Percentiles rank a stretch among this genome's conserved stretches.
Evolutionary conservation across 2,329 filamentous ascomycete species (phyloP).

Genomic region (Amesomyces nigricolor): DNA sequence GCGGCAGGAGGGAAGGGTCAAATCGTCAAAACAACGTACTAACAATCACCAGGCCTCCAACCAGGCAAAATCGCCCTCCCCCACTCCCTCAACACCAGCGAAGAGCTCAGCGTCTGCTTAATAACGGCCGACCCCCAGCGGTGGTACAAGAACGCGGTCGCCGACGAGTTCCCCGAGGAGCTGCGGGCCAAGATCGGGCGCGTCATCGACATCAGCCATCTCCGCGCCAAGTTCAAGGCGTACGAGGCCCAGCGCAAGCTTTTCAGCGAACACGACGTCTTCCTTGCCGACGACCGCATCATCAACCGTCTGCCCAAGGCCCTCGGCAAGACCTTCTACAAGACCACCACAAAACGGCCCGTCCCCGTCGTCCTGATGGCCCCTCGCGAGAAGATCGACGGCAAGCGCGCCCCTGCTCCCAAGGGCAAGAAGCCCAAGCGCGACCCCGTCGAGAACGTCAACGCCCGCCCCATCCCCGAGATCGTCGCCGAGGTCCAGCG

Average conservation of each 20-base stretch:
- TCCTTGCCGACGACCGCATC: conserved; percentile 87
- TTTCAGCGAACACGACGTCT: conserved; percentile 80
- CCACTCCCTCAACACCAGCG: conserved; percentile 64
- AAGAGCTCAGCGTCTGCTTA: conserved; percentile 69
- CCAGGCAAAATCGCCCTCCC: conserved; percentile 76
- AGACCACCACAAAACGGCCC: conserved; percentile 73
- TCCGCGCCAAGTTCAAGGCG: conserved; percentile 75
- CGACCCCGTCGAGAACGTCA: conserved; percentile 30
- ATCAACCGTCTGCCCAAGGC: conserved; percentile 65
- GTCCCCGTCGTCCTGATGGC: conserved; percentile 68
- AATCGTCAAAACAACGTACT: background rate
- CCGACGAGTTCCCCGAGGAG: conserved; percentile 60
- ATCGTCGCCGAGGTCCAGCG: conserved; percentile 77
- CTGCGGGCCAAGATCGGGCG: conserved; percentile 64
- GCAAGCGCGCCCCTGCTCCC: conserved; percentile 51
- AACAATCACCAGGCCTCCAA: conserved; percentile 49
- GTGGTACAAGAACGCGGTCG: conserved; percentile 81
- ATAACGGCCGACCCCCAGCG: conserved; percentile 68
- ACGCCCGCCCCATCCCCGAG: conserved; percentile 53
- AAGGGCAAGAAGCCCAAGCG: conserved; percentile 46
- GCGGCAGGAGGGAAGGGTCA: too few relatives aligned
- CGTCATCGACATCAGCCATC: conserved; percentile 76
- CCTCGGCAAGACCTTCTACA: conserved; percentile 91
- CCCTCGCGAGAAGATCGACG: conserved; percentile 56
- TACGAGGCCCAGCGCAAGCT: conserved; percentile 86